Percentiles rank a stretch among this genome's conserved stretches.
These are phyloP conservation scores for Theileria annulata DNA, from an alignment of 169 alveolate species.

Conservation along the genomic window DNA sequence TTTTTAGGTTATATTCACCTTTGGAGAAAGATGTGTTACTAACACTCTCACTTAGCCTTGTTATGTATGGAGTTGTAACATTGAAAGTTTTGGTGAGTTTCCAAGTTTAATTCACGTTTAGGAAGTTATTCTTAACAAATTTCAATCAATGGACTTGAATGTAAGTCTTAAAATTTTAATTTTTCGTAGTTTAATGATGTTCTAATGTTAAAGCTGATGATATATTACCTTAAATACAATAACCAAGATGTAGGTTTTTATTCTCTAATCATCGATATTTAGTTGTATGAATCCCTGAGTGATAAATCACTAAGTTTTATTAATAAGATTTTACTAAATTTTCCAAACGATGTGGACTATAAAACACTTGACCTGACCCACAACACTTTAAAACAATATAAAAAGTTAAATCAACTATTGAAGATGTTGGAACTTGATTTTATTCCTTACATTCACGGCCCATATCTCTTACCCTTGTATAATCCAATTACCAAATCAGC, in stretches of 20 bases:
- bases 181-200: background rate
- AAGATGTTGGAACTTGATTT: background rate
- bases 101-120: background rate
- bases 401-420: background rate
- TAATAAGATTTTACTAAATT: background rate
- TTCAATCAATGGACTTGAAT: background rate
- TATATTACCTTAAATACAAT: conserved; percentile 16
- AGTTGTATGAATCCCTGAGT: conserved; percentile 10
- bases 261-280: background rate
- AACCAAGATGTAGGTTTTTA: background rate
- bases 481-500: conserved; percentile 43
- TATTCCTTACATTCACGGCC: conserved; percentile 60
- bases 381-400: conserved; percentile 1
- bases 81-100: conserved; percentile 21
- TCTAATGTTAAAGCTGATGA: conserved; percentile 14
- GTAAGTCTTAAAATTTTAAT: background rate
- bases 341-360: conserved; percentile 8
- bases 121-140: background rate
- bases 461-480: conserved; percentile 42
- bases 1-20: background rate
- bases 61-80: conserved; percentile 5
- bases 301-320: background rate
- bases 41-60: background rate
- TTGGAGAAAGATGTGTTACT: background rate
- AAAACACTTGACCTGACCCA: background rate